phyloP scores from a whole-genome alignment of 352 stramenopile species.

The Phytopythium delawarense region DNA sequence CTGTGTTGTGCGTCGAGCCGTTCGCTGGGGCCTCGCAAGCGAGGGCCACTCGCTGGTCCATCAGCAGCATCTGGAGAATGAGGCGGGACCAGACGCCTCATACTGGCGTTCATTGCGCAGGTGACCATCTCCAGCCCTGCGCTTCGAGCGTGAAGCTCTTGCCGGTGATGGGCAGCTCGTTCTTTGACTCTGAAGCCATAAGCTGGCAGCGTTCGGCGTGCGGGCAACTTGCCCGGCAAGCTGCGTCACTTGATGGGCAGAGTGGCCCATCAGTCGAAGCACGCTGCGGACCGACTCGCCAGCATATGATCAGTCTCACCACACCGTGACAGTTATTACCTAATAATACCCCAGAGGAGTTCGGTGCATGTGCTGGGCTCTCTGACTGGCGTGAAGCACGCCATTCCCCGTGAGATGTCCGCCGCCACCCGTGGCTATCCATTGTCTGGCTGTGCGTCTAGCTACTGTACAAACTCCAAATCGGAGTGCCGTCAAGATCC shows the following conservation, averaged over 20 bases:
- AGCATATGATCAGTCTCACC: background rate
- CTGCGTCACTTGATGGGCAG: too few species aligned
- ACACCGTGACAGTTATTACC: background rate
- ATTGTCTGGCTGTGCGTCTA: too few species aligned
- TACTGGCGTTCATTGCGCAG: background rate
- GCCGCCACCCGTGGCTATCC: too few species aligned
- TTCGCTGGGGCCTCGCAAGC: background rate
- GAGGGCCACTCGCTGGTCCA: background rate
- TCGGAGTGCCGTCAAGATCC: too few species aligned
- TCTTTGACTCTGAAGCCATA: too few species aligned
- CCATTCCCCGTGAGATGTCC: too few species aligned
- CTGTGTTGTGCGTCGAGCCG: conserved; percentile 19
- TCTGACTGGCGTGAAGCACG: background rate
- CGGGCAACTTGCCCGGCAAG: too few species aligned
- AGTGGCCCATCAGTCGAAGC: background rate
- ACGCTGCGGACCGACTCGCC: background rate
- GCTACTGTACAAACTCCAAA: too few species aligned
- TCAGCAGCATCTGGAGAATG: background rate
- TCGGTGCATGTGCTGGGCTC: background rate
- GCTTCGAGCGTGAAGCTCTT: background rate
- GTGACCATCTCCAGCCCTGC: background rate
- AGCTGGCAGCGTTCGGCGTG: too few species aligned
- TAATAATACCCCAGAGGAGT: background rate
- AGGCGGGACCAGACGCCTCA: too few species aligned
- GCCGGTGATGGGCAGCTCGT: too few species aligned